These are phyloP conservation scores for Claviceps pazoutovae DNA, from an alignment of 2,329 filamentous ascomycete species.

Conservation along the genomic window DNA sequence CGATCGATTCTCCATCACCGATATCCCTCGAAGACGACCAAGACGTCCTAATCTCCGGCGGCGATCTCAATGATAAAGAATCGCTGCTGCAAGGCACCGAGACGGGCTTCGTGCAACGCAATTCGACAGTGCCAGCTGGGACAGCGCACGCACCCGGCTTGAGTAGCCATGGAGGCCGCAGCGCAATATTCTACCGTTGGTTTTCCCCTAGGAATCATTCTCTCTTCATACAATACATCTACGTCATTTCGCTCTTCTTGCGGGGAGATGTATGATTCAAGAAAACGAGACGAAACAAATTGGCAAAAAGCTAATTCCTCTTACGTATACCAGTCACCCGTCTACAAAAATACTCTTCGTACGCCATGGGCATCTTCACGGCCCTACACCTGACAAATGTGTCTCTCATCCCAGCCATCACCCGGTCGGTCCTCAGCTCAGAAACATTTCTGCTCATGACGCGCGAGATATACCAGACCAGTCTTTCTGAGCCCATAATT, in stretches of 20 bases:
- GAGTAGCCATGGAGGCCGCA: constrained; percentile 33
- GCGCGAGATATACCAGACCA: constrained; percentile 81
- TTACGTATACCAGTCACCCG: constrained; percentile 25
- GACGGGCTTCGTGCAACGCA: constrained; percentile 22
- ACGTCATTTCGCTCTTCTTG: too few species aligned
- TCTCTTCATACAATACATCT: too few species aligned
- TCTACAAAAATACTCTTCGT: constrained; percentile 79
- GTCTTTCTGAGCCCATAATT: constrained; percentile 64
- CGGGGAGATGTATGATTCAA: too few species aligned
- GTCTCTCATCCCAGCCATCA: constrained; percentile 63
- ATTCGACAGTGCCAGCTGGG: constrained; percentile 23
- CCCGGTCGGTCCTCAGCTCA: constrained; percentile 56
- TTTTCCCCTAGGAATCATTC: constrained; percentile 5
- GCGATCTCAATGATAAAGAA: constrained; percentile 13
- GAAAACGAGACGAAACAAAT: too few species aligned
- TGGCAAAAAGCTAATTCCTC: not conserved
- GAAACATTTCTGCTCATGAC: constrained; percentile 84
- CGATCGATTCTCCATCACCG: constrained; percentile 46
- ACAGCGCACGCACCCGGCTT: constrained; percentile 36
- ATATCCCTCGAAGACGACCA: constrained; percentile 9
- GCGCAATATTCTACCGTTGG: constrained; percentile 63
- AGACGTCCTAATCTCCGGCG: constrained; percentile 19
- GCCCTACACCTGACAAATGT: constrained; percentile 70
- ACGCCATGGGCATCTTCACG: constrained; percentile 66
- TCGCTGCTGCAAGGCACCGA: constrained; percentile 13